A percentile compares a stretch with the other conserved stretches of the same genome.
These are phyloP conservation scores for Podaxis sp. DNA, from an alignment of 768 basidiomycete species.

Conservation along the genomic window DNA sequence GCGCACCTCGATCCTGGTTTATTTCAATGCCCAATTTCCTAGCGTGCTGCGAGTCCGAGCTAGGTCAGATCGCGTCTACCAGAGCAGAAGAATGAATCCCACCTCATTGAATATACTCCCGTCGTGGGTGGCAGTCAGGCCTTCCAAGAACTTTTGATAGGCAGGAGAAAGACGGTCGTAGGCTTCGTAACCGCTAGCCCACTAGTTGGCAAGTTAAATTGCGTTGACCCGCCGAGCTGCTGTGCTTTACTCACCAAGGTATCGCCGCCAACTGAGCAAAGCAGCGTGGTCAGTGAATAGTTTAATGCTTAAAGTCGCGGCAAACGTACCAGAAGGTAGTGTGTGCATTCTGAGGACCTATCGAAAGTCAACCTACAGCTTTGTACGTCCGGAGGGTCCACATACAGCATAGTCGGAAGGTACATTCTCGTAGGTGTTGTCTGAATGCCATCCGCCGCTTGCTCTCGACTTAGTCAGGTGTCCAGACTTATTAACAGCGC, in stretches of 20 bases:
- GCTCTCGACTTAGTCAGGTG: constrained; percentile 31
- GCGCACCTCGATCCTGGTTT: constrained; percentile 41
- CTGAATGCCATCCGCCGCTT: constrained; percentile 50
- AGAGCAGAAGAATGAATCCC: background rate
- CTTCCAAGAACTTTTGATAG: constrained; percentile 52
- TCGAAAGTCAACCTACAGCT: background rate
- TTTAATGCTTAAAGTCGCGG: background rate
- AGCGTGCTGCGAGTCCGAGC: background rate
- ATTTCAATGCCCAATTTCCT: constrained; percentile 21
- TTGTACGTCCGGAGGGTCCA: background rate
- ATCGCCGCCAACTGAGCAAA: background rate
- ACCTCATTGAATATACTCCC: constrained; percentile 18
- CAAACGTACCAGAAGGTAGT: constrained; percentile 30
- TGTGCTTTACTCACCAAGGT: background rate
- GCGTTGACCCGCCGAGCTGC: background rate
- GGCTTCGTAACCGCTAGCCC: constrained; percentile 51
- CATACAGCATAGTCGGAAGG: constrained; percentile 57
- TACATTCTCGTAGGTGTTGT: constrained; percentile 59
- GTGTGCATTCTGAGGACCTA: constrained; percentile 41
- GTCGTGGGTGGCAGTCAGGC: constrained; percentile 53
- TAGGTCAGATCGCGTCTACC: background rate
- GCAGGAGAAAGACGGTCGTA: constrained; percentile 62
- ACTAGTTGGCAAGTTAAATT: background rate
- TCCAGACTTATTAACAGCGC: constrained; percentile 38
- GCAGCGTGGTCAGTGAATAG: background rate